Conservation (phyloP, 768 basidiomycete genomes). For the Lactarius indigo region DNA sequence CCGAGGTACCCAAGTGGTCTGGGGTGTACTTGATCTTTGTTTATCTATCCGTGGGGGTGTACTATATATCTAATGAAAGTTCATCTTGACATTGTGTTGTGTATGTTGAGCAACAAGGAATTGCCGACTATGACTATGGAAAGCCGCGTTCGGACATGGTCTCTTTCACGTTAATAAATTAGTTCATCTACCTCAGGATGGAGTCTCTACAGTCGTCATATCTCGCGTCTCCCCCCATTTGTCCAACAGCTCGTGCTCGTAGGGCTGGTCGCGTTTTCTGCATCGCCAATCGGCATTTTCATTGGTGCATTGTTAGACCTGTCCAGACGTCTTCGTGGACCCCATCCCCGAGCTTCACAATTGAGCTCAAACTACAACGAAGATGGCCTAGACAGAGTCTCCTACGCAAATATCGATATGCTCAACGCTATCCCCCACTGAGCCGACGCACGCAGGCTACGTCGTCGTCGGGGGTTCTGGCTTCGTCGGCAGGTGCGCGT, state of each 20-base stretch:
- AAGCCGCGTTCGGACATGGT: background rate
- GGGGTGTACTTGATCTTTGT: background rate
- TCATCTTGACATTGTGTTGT: background rate
- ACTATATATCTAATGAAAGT: background rate
- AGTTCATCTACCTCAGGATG: background rate
- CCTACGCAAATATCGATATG: constrained; percentile 32
- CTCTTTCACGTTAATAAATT: too few relatives aligned
- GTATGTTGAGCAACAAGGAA: background rate
- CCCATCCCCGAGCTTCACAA: constrained; percentile 7
- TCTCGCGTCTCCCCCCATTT: background rate
- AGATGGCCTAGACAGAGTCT: constrained; percentile 28
- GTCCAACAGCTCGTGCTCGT: background rate
- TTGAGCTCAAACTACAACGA: background rate
- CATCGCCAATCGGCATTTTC: constrained; percentile 8
- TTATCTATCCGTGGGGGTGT: background rate
- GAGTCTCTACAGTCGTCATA: background rate
- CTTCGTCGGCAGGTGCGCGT: constrained; percentile 33
- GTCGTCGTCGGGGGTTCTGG: constrained; percentile 35
- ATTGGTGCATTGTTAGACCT: background rate
- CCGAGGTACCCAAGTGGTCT: background rate
- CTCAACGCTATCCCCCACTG: constrained; percentile 29
- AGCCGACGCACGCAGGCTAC: constrained; percentile 31
- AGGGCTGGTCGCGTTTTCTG: constrained; percentile 4
- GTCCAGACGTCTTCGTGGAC: constrained; percentile 7
- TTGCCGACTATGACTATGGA: background rate